Conservation (phyloP, 495 filamentous ascomycete species). For the Aspergillus nidulans region DNA sequence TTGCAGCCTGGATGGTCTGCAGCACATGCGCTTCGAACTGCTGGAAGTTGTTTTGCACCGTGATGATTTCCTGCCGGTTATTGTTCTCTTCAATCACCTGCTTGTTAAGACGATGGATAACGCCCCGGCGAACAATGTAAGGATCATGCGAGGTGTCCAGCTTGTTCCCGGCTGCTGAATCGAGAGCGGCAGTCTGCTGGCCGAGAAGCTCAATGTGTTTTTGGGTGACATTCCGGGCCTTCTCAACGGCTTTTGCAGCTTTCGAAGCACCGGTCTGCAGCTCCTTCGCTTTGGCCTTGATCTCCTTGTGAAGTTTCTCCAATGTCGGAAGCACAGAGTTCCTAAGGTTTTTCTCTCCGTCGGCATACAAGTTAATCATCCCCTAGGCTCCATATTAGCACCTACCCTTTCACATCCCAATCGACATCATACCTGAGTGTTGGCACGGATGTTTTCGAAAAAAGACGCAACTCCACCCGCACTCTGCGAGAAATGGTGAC, state of each 20-base stretch:
- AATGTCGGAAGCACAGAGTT: slow-evolving; percentile 78
- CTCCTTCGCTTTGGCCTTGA: slow-evolving; percentile 92
- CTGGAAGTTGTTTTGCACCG: slow-evolving; percentile 82
- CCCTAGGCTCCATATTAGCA: slow-evolving; percentile 40
- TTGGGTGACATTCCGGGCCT: slow-evolving; percentile 79
- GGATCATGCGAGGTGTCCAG: slow-evolving; percentile 71
- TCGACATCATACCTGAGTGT: slow-evolving; percentile 65
- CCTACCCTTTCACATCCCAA: neutral
- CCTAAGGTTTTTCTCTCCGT: slow-evolving; percentile 85
- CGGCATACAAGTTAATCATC: slow-evolving; percentile 77
- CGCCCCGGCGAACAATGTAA: slow-evolving; percentile 77
- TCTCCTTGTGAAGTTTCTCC: slow-evolving; percentile 87
- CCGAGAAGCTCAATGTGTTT: slow-evolving; percentile 94
- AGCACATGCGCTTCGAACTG: slow-evolving; percentile 85
- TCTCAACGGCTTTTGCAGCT: slow-evolving; percentile 83
- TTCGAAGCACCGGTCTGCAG: slow-evolving; percentile 79
- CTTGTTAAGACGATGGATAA: slow-evolving; percentile 78
- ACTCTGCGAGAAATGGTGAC: slow-evolving; percentile 84
- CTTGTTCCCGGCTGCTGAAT: slow-evolving; percentile 61
- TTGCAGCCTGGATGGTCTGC: slow-evolving; percentile 71
- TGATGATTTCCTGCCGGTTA: slow-evolving; percentile 81
- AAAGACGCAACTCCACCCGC: slow-evolving; percentile 78
- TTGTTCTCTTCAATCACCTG: slow-evolving; percentile 95
- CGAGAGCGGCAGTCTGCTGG: slow-evolving; percentile 71
- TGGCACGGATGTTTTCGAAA: slow-evolving; percentile 88